Evolutionary conservation across 2,329 filamentous ascomycete species (phyloP), one percentile per base, ranked within the genome.

Genomic region (Verticillium albo-atrum): DNA sequence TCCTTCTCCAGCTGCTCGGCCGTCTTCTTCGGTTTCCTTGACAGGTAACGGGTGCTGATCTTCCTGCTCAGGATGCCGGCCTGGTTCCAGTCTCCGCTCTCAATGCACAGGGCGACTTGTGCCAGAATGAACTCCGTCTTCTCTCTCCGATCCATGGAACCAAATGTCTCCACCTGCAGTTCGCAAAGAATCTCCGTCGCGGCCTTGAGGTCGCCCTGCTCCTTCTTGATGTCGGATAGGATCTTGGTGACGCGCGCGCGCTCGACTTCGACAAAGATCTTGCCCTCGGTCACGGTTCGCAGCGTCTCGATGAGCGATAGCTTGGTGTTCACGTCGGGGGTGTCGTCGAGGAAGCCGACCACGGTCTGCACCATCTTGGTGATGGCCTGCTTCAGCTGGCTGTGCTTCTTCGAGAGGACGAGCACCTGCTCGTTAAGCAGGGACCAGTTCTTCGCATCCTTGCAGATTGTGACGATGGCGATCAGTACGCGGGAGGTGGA

Each of bases 231-330:
- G 75, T 97, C 87, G 56, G 95, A 98, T 14, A 99, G 83, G 65
- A 97, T 96, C 72, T 89, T 92, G 68, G 95, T 99, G 61, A 99
- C 89, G 67, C 95, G 90, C 65, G 95, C 95, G 67, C 95, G 89
- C 82, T 99, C 95, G 57, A 99, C 95, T 81, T 99, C 95, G 68
- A 99, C 94, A 70, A 99, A 99, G 74, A 99, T 99, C 89, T 99
- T 99, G 78, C 95, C 95, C 77, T 99, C 95, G 9, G 95, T 99
- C 55, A 99, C 94, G 50, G 94, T 98, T 68, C 95, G 87, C 70
- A 99, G 77, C 1, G 94, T 96, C 77, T 99, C 94, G 70, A 99
- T 99, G 61, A 97, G 87, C 25, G 91, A 89, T 60, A 99, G 82
- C 80, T 98, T 99, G 35, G 87, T 92, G 67, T 97, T 92, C 62